phyloP scores from a whole-genome alignment of 805 yeast genomes.

The Priceomyces medius region DNA sequence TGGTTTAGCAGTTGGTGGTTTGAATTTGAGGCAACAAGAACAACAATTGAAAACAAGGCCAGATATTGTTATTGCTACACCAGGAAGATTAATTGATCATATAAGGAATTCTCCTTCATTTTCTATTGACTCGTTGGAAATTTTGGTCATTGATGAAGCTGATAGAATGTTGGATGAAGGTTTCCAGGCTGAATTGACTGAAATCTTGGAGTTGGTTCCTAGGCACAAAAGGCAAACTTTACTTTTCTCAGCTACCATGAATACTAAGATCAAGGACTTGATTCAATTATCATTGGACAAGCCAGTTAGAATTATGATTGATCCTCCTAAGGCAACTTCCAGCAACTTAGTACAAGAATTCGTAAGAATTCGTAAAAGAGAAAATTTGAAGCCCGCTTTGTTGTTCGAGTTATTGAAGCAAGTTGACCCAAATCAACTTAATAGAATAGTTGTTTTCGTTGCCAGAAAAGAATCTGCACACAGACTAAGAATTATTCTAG shows the following conservation, averaged over 20 bases:
- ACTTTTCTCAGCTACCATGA: constrained; percentile 97
- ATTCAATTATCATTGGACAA: constrained; percentile 82
- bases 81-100: constrained; percentile 98
- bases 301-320: constrained; percentile 94
- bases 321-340: constrained; percentile 95
- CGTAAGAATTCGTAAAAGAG: constrained; percentile 91
- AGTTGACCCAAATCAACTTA: constrained; percentile 60
- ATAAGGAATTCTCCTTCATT: constrained; percentile 92
- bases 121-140: constrained; percentile 86
- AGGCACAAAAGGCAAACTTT: constrained; percentile 84
- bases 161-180: constrained; percentile 99
- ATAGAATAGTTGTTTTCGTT: constrained; percentile 85
- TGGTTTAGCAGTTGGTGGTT: constrained; percentile 97
- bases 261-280: constrained; percentile 82
- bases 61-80: constrained; percentile 95
- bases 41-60: constrained; percentile 90
- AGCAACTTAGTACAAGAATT: constrained; percentile 89
- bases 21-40: constrained; percentile 92
- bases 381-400: constrained; percentile 77
- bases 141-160: constrained; percentile 94
- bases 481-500: constrained; percentile 70
- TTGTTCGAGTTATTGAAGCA: constrained; percentile 68
- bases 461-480: constrained; percentile 92
- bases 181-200: constrained; percentile 91
- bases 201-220: constrained; percentile 84